Evolutionary conservation across 768 basidiomycete genomes (phyloP), one percentile per base, ranked within the genome.

Genomic region (Cystofilobasidium bisporidii): DNA sequence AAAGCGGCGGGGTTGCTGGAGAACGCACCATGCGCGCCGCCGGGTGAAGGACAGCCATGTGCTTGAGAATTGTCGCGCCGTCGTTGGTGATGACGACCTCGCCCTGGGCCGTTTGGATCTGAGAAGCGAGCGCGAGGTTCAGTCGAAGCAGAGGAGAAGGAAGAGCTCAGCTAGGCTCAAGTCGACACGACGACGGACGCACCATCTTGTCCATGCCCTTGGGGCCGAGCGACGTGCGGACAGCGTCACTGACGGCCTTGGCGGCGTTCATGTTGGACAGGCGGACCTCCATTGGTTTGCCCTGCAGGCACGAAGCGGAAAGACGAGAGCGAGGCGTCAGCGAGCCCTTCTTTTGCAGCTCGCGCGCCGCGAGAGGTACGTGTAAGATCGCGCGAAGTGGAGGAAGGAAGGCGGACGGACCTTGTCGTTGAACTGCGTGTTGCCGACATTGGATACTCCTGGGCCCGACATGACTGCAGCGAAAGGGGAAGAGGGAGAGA

Each of bases 121-220:
- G 69, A 41, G 36, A 60, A 36, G 62, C 70, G 50, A 58, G 24
- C 33, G 38, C 64, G 24, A 55, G 18, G 32, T 45, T 43, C 30
- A 20, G 32, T 22, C 30, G 59, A 26, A 40, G 59, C 22, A 28
- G 41, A 61, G n/a, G 57, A 43, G 63, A 56, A 45, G 45, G 50
- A 30, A 2, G 20, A 17, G 14, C 43, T 38, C 41, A 30, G 38
- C 45, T 3, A n/a, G 22, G 2, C 47, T 4, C 28, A 60, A 45
- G 48, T 38, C 47, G 36, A 50, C 38, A 22, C 33, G 12, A 26
- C 45, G 48, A 15, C 36, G 26, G 28, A 59, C 67, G 67, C 74
- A 89, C 94, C 94, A 98, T 98, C 82, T 98, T 98, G 81, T 98
- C 94, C 94, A 99, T 99, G 70, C 94, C 94, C 77, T 88, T 86